phyloP scores from a whole-genome alignment of 2,329 filamentous ascomycete species.

The Neocucurbitaria cava region DNA sequence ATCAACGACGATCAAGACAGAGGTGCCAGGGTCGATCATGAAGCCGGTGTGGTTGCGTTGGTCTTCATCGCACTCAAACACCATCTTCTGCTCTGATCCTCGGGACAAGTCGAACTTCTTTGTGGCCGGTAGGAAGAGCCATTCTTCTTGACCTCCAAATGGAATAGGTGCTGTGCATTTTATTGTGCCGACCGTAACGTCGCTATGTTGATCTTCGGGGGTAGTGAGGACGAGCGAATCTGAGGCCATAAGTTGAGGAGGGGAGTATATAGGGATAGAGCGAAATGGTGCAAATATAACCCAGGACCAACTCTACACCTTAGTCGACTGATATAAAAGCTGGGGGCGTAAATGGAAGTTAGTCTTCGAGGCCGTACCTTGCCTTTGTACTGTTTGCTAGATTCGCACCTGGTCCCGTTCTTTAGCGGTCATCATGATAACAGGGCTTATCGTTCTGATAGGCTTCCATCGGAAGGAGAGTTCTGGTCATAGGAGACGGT shows the following conservation, averaged over 20 bases:
- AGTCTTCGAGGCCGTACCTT: not conserved
- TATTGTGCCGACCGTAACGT: constrained; percentile 36
- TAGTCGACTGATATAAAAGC: not conserved
- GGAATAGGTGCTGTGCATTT: constrained; percentile 50
- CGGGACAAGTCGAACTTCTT: constrained; percentile 53
- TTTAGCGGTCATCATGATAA: constrained; percentile 32
- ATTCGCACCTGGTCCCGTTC: constrained; percentile 10
- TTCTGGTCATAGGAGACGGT: constrained; percentile 6
- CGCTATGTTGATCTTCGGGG: constrained; percentile 20
- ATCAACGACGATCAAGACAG: constrained; percentile 51
- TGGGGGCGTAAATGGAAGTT: not conserved
- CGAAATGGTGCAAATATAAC: not conserved
- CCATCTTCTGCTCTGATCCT: constrained; percentile 45
- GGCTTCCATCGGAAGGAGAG: constrained; percentile 30
- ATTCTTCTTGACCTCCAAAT: constrained; percentile 51
- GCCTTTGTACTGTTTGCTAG: constrained; percentile 17
- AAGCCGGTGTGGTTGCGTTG: constrained; percentile 51
- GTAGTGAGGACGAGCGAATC: constrained; percentile 19
- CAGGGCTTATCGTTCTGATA: constrained; percentile 37
- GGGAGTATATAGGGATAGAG: not conserved
- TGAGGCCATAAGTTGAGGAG: constrained; percentile 18
- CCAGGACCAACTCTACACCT: not conserved
- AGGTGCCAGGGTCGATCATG: constrained; percentile 50
- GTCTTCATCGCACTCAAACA: constrained; percentile 51
- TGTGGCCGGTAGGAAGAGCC: constrained; percentile 50